Percentiles rank a stretch among this genome's conserved stretches.
Conservation (phyloP, 2,329 filamentous ascomycete genomes). For the Lachnum nothofagi region DNA sequence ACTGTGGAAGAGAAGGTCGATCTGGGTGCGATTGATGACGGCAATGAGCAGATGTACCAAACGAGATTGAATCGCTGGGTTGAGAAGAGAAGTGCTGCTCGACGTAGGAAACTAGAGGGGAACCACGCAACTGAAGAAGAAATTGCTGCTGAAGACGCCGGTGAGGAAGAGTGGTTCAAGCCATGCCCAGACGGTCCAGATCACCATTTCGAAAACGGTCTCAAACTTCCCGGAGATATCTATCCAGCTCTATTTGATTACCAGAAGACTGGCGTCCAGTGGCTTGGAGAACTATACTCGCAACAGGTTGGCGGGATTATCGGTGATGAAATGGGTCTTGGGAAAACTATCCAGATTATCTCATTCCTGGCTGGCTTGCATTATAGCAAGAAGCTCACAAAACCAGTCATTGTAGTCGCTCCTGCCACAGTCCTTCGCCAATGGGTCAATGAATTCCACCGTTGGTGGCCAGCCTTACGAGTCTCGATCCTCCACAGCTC, state of each 20-base stretch:
- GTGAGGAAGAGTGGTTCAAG: constrained; percentile 70
- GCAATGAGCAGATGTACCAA: constrained; percentile 77
- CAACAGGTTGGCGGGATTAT: constrained; percentile 91
- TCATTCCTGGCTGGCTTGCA: constrained; percentile 72
- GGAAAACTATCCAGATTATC: constrained; percentile 81
- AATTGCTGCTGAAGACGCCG: constrained; percentile 37
- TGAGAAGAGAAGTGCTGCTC: constrained; percentile 54
- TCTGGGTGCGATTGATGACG: constrained; percentile 65
- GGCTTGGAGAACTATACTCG: constrained; percentile 87
- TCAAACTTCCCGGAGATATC: constrained; percentile 85
- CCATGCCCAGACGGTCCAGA: constrained; percentile 80
- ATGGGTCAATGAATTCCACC: constrained; percentile 98
- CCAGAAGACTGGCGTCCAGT: constrained; percentile 93
- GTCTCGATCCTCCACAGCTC: constrained; percentile 94
- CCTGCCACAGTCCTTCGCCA: constrained; percentile 93
- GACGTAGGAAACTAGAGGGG: constrained; percentile 39
- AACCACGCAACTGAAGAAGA: constrained; percentile 36
- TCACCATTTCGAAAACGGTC: constrained; percentile 63
- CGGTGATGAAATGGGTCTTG: constrained; percentile 97
- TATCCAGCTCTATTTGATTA: constrained; percentile 91
- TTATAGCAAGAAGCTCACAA: constrained; percentile 78
- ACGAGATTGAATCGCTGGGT: constrained; percentile 72
- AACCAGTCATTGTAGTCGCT: constrained; percentile 85
- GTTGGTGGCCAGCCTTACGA: constrained; percentile 97
- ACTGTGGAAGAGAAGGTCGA: constrained; percentile 33